Conservation (phyloP, 257 asterid genomes). For the Solanum sparsipilum region DNA sequence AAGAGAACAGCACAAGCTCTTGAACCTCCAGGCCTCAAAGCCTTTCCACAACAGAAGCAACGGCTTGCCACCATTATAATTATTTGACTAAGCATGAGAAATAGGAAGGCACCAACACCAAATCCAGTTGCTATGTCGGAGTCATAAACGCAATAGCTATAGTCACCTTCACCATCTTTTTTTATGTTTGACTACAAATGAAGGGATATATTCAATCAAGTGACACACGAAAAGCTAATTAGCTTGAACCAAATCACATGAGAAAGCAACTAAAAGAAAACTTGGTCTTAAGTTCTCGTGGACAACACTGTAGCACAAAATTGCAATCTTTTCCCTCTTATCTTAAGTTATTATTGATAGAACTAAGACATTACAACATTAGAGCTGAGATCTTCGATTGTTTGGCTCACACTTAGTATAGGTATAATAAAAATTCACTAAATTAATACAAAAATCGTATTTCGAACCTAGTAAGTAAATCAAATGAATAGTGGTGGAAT, state of each 20-base stretch:
- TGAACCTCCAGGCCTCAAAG: conserved; percentile 84
- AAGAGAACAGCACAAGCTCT: conserved; percentile 82
- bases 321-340: neutral
- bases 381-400: neutral
- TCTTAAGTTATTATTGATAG: neutral
- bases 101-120: conserved; percentile 79
- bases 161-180: conserved; percentile 26
- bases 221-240: neutral
- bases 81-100: conserved; percentile 65
- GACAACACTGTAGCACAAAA: neutral
- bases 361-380: neutral
- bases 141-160: conserved; percentile 51
- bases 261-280: neutral
- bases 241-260: neutral
- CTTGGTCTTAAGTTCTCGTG: neutral
- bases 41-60: conserved; percentile 85
- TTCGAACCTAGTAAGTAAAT: neutral
- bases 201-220: neutral
- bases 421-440: neutral
- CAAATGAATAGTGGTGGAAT: neutral
- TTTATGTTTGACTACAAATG: conserved; percentile 32
- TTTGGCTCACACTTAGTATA: neutral
- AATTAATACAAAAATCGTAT: neutral
- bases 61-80: conserved; percentile 64
- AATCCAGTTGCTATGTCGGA: conserved; percentile 82